These are phyloP conservation scores for Periconia digitata DNA, from an alignment of 2,329 filamentous ascomycete species.

Conservation along the genomic window DNA sequence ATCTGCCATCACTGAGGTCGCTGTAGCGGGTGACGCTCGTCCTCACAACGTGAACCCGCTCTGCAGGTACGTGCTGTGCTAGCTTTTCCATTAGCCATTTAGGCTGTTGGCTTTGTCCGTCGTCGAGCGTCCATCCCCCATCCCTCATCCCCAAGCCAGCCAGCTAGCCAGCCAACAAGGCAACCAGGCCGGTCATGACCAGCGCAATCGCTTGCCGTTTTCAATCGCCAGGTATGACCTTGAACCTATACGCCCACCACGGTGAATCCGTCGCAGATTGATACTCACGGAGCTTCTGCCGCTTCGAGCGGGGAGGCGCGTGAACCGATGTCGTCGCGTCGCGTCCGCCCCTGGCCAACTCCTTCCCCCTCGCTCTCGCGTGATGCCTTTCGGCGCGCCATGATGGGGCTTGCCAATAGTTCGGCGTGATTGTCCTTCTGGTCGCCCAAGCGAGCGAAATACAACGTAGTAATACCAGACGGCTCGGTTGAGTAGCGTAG, in stretches of 20 bases:
- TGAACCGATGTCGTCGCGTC: not conserved
- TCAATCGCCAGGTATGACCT: slow-evolving; percentile 1
- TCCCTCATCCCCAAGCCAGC: slow-evolving; percentile 16
- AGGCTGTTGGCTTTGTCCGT: slow-evolving; percentile 30
- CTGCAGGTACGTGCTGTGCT: slow-evolving; percentile 30
- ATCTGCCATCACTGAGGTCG: slow-evolving; percentile 9
- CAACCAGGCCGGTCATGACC: too few relatives aligned
- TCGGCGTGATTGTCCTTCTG: slow-evolving; percentile 2
- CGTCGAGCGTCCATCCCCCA: too few relatives aligned
- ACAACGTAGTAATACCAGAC: slow-evolving; percentile 7
- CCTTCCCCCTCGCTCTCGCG: not conserved
- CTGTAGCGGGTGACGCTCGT: slow-evolving; percentile 13
- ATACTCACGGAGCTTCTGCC: not conserved
- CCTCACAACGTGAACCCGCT: too few relatives aligned
- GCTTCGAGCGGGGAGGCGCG: not conserved
- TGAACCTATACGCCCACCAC: not conserved
- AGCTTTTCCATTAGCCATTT: slow-evolving; percentile 33
- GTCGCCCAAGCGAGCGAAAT: slow-evolving; percentile 6
- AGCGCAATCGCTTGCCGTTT: too few relatives aligned
- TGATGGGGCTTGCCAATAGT: not conserved
- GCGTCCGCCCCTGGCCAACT: not conserved
- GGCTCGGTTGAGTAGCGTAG: slow-evolving; percentile 27
- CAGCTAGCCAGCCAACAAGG: too few relatives aligned
- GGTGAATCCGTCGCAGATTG: slow-evolving; percentile 1
- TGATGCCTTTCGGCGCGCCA: slow-evolving; percentile 6